Base-by-base conservation (phyloP, 768 basidiomycete species). In the Favolaschia claudopus region DNA sequence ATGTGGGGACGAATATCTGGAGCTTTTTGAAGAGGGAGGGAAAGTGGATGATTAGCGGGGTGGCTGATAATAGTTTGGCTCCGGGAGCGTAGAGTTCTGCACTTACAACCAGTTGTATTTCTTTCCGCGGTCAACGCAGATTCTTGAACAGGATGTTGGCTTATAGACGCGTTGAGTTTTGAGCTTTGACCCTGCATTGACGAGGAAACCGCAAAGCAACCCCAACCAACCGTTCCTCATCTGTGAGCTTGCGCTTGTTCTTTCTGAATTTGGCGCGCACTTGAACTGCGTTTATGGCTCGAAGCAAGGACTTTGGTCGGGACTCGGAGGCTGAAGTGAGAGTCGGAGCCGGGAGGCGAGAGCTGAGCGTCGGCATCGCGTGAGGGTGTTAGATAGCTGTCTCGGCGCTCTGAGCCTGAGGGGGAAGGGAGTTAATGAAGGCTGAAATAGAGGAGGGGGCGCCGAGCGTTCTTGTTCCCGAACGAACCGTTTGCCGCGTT, bases 231-330 rank as follows among this genome's bases (percentile, higher is more conserved):
- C 69, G 4, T 62, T 70, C 15, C 15, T 52, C 55, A 32, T 36
- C 59, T n/a, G n/a, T 20, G 37, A 48, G 27, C 28, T 36, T 54
- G 33, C n/a, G 61, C 67, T 53, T 74, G n/a, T n/a, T n/a, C 77
- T 72, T 69, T 20, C 77, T 81, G 70, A 75, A 89, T 44, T 85
- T 82, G 27, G 83, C 79, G 39, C 88, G 79, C 39, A 91, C 79
- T 57, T 78, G 73, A 20, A 74, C 76, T 2, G 91, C 88, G 64
- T 92, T 85, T 33, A 93, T 71, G n/a, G 92, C 80, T 14, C 91
- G 84, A 31, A 82, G 71, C 14, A 82, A 81, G 10, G 87, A 83
- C 74, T 92, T 93, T 9, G 92, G 91, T 19, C 92, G 79, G 5
- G 79, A 74, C 65, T 93, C 92, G 42, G 79, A 75, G 66, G 66